Base-by-base conservation (phyloP, 2,329 filamentous ascomycete genomes). In the Pestalotiopsis sp. region DNA sequence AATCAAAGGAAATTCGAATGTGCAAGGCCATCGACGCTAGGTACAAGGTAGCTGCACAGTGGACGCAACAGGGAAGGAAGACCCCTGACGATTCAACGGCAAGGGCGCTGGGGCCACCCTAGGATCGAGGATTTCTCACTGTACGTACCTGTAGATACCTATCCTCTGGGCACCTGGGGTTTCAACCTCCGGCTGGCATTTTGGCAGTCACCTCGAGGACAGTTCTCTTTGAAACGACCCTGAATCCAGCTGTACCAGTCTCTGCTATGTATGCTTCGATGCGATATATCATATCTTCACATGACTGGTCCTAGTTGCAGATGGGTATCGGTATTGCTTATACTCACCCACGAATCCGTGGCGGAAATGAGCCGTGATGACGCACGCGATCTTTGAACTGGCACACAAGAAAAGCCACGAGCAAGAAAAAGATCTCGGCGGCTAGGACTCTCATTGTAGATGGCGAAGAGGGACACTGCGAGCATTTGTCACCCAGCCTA, bases 1-100 rank as follows among this genome's bases (percentile, higher is more conserved):
- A 66, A 66, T 66, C 64, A 66, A 66, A 66, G 36, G 56, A 66
- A 66, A 59, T 66, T 60, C 52, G 64, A 66, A 66, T 38, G 64
- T 66, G 64, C 64, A 60, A 36, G 52, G 56, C 64, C 20, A 60
- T 66, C 64, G 64, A 39, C 64, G 64, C 64, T 66, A 52, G 45
- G 45, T 49, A 14, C 41, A 58, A 23, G 56, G 14, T 59, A 49
- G 45, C 62, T 9, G 31, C 31, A 36, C 31, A 36, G 31, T 36
- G 31, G 31, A 36, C 31, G 31, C 31, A 9, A 36, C 31, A 36
- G 31, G 31, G 31, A 36, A 64, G 13, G 45, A 23, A 60, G 36
- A 59, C 64, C 64, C 56, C 25, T 39, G 56, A n/a, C 39, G 12
- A 38, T 60, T 49, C 49, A 66, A 66, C 64, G 64, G 64, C 64